Conservation (phyloP, 305 asterid species). For the Fraxinus floribunda region DNA sequence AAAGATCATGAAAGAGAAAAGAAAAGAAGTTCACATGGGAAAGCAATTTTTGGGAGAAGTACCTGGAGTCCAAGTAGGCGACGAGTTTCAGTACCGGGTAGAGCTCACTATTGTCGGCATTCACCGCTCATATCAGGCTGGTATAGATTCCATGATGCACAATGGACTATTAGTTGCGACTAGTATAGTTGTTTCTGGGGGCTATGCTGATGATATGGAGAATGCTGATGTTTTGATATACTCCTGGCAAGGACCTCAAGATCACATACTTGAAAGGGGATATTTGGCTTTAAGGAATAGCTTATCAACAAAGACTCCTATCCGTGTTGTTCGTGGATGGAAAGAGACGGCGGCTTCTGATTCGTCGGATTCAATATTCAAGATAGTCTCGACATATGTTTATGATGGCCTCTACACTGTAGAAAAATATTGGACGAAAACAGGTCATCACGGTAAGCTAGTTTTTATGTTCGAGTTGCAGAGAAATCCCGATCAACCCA, state of each 20-base stretch:
- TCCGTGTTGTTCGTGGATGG: slow-evolving; percentile 88
- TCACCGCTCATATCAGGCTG: slow-evolving; percentile 76
- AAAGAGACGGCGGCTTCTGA: slow-evolving; percentile 46
- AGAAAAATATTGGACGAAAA: slow-evolving; percentile 47
- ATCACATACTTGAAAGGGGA: slow-evolving; percentile 86
- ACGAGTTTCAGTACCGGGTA: slow-evolving; percentile 82
- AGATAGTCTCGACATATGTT: slow-evolving; percentile 55
- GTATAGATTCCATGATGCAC: slow-evolving; percentile 63
- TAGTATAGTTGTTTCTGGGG: slow-evolving; percentile 89
- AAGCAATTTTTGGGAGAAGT: slow-evolving; percentile 50
- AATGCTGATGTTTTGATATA: slow-evolving; percentile 66
- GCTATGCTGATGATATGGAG: slow-evolving; percentile 67
- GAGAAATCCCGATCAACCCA: slow-evolving; percentile 79
- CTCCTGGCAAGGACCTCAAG: slow-evolving; percentile 87
- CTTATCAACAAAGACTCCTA: slow-evolving; percentile 51
- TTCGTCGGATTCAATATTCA: slow-evolving; percentile 49
- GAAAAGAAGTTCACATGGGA: slow-evolving; percentile 52
- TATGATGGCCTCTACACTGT: slow-evolving; percentile 89
- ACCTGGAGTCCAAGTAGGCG: slow-evolving; percentile 96
- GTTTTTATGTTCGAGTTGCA: slow-evolving; percentile 74
- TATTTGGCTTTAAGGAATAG: slow-evolving; percentile 78
- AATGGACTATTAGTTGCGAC: slow-evolving; percentile 51
- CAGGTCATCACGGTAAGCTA: slow-evolving; percentile 59
- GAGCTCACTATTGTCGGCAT: slow-evolving; percentile 88
- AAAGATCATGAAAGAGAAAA: slow-evolving; percentile 43